Conservation (phyloP, 192 early-diverging fungal genomes). For the Coemansia sp. region DNA sequence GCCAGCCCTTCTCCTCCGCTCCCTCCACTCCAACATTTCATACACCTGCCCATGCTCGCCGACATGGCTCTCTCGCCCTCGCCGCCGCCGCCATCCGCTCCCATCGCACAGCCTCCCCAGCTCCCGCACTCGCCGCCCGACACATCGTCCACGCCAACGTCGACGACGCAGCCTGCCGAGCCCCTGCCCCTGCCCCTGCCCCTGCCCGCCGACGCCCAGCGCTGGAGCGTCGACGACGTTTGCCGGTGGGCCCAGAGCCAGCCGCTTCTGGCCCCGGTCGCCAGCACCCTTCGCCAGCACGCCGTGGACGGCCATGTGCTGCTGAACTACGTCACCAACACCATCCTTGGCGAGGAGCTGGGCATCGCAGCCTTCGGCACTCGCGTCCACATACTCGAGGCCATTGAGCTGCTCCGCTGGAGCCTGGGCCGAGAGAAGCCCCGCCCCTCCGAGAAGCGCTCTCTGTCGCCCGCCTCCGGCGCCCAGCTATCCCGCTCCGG, state of each 20-base stretch:
- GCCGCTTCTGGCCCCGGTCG: slow-evolving; percentile 22
- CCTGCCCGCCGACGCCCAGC: slow-evolving; percentile 18
- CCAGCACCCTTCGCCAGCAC: slow-evolving; percentile 34
- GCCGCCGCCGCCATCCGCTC: neutral
- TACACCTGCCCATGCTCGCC: slow-evolving; percentile 1
- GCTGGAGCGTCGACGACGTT: slow-evolving; percentile 47
- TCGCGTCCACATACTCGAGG: slow-evolving; percentile 48
- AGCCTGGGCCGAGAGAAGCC: slow-evolving; percentile 15
- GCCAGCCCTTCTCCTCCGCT: neutral
- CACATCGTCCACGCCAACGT: slow-evolving; percentile 3
- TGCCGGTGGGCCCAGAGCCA: slow-evolving; percentile 32
- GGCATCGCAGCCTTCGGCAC: slow-evolving; percentile 49
- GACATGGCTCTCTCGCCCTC: slow-evolving; percentile 9
- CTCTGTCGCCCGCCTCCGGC: neutral
- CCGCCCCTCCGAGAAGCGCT: neutral
- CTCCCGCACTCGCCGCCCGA: slow-evolving; percentile 10
- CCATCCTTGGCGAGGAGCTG: slow-evolving; percentile 51
- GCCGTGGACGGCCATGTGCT: slow-evolving; percentile 53
- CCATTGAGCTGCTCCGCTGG: slow-evolving; percentile 51
- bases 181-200: neutral
- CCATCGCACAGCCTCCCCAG: neutral
- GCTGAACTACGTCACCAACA: slow-evolving; percentile 48
- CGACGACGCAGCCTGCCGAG: neutral
- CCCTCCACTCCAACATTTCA: neutral
- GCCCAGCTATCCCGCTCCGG: neutral